These are phyloP conservation scores for Pseudonitzschia multiseries DNA, from an alignment of 108 stramenopile species.

Conservation along the genomic window DNA sequence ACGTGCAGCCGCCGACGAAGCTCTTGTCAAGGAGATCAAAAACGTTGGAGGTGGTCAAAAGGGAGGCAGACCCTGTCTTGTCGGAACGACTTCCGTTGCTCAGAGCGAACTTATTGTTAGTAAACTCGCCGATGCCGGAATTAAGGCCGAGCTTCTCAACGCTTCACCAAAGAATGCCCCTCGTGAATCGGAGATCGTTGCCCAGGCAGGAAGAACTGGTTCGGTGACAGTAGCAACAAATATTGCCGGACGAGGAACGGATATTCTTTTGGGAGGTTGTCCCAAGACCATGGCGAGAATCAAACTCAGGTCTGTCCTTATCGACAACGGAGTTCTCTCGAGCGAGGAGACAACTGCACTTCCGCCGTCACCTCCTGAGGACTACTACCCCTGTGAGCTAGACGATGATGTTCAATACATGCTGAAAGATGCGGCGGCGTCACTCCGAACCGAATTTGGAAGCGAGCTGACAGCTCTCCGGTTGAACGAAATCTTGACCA, in stretches of 20 bases:
- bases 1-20: conserved; percentile 82
- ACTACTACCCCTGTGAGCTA: conserved; percentile 75
- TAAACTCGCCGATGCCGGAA: conserved; percentile 77
- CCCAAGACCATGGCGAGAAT: conserved; percentile 87
- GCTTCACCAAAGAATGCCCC: conserved; percentile 91
- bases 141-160: conserved; percentile 87
- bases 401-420: conserved; percentile 60
- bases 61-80: conserved; percentile 87
- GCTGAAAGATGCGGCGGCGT: conserved; percentile 63
- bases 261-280: conserved; percentile 94
- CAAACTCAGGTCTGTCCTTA: conserved; percentile 62
- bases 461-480: conserved; percentile 65
- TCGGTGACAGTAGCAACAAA: conserved; percentile 97
- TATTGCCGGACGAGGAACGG: conserved; percentile 96
- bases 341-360: conserved; percentile 52
- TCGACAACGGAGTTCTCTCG: conserved; percentile 65
- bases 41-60: conserved; percentile 68
- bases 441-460: conserved; percentile 64
- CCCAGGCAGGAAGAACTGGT: conserved; percentile 93
- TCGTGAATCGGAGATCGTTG: conserved; percentile 91
- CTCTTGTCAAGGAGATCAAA: conserved; percentile 80
- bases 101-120: conserved; percentile 84
- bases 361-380: conserved; percentile 72
- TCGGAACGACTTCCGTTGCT: conserved; percentile 92
- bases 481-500: conserved; percentile 84